Evolutionary conservation across 2,329 filamentous ascomycete genomes (phyloP).

Genomic region (Coniochaeta hoffmannii): DNA sequence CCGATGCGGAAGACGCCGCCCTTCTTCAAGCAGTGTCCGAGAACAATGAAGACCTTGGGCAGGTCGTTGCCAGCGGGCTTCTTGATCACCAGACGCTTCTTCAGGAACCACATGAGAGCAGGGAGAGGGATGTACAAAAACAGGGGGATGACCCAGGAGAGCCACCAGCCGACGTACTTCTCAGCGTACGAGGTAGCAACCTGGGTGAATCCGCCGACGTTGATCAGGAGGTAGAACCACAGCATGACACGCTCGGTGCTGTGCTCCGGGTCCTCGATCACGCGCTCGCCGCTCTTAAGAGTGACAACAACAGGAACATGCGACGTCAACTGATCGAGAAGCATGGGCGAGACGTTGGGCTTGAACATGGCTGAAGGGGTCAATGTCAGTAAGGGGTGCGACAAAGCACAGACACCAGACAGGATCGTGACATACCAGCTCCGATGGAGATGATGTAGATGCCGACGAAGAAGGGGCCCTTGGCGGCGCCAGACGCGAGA

Average conservation of each 20-base stretch:
- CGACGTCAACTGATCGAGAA: slow-evolving; percentile 58
- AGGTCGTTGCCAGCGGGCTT: slow-evolving; percentile 38
- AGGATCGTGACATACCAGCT: slow-evolving; percentile 40
- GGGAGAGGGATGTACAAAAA: slow-evolving; percentile 34
- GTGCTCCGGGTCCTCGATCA: slow-evolving; percentile 61
- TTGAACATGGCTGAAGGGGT: slow-evolving; percentile 44
- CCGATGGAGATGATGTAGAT: slow-evolving; percentile 48
- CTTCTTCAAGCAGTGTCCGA: slow-evolving; percentile 30
- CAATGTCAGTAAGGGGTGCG: background rate
- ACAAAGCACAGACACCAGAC: background rate
- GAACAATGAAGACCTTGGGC: slow-evolving; percentile 31
- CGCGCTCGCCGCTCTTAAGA: slow-evolving; percentile 48
- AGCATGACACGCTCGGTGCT: slow-evolving; percentile 61
- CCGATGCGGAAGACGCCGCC: slow-evolving; percentile 30
- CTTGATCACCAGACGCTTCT: slow-evolving; percentile 33
- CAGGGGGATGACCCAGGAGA: slow-evolving; percentile 30
- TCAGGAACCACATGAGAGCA: slow-evolving; percentile 32
- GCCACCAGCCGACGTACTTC: slow-evolving; percentile 43
- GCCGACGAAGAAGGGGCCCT: slow-evolving; percentile 54
- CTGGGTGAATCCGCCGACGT: slow-evolving; percentile 44
- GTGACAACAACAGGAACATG: slow-evolving; percentile 46
- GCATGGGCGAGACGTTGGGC: slow-evolving; percentile 60
- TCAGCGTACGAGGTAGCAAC: slow-evolving; percentile 45
- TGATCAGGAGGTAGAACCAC: slow-evolving; percentile 52
- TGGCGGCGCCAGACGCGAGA: slow-evolving; percentile 35